Evolutionary conservation across 495 filamentous ascomycete species (phyloP), one percentile per base, ranked within the genome.

Genomic region (Cercophora scortea): DNA sequence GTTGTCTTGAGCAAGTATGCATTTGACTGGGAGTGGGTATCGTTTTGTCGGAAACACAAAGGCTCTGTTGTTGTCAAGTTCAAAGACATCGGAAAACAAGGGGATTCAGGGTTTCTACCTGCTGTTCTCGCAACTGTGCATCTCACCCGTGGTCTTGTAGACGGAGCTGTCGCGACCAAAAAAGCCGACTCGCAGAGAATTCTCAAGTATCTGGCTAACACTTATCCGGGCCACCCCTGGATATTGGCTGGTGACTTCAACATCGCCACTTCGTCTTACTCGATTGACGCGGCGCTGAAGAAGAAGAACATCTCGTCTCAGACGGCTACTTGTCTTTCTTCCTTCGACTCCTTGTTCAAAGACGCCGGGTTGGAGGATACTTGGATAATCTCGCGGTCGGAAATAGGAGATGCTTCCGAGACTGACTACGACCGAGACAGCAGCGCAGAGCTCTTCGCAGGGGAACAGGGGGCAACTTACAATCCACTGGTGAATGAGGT

Each of bases 161-260:
- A 84, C 47, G 71, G 66, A 4, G 71, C 78, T 8, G 67, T 83
- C 13, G 65, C 67, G 0, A 64, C 72, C 12, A 82, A 81, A 57
- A 72, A 70, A 48, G 40, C 52, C 1, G 78, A 83, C 47, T 56
- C 82, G 33, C 61, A 68, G 43, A 64, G 61, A 35, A 32, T 81
- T 11, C 54, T 75, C 9, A 51, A 49, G n/a, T 67, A 79, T 54
- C 51, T 83, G 11, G 58, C 56, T 1, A 41, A 45, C 1, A 41
- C 41, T 3, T 71, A 77, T 43, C 48, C 61, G 19, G 32, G 46
- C 1, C 67, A 71, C 51, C 63, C 71, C 17, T 80, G 72, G 68
- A 68, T 83, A 40, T 50, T 83, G 32, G 79, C 74, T 2, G 81
- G 81, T 1, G 80, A 83, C 58, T 80, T 81, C 62, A 83, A 83